Base-by-base conservation (phyloP, 1,139 yeast species). In the Suhomyces coccinellae region DNA sequence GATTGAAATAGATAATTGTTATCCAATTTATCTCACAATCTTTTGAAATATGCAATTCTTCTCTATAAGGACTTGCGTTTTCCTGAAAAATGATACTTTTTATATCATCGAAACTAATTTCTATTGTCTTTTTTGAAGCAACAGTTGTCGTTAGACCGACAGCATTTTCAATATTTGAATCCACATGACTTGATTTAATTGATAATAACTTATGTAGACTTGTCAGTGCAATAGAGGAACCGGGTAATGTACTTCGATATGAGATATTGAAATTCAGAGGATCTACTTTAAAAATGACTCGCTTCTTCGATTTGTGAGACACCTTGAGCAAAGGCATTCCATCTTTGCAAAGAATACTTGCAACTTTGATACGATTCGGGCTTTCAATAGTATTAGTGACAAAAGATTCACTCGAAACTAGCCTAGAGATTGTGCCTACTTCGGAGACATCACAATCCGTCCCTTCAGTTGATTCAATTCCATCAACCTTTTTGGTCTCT, bases 21-120 rank as follows among this genome's bases (percentile, higher is more conserved):
- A 88, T 75, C 99, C 99, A 93, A 15, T 80, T 69, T 12, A 73
- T 69, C 40, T 82, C 82, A 43, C 77, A 78, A 40, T 85, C 90
- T 38, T 80, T 70, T 1, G 91, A 79, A 1, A 90, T 77, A 38
- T 85, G 84, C 51, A 87, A 77, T 61, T 88, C 96, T 57, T 91
- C 97, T 48, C 96, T 71, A 58, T 89, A 91, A 51, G 87, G 86
- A 24, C 79, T 74, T 1, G 97, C 97, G 53, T 85, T 86, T 12
- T 73, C 76, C 10, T 84, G 89, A 10, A 77, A 71, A 44, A 90
- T 68, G 1, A 89, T 76, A 46, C 82, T 84, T 52, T 82, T 81
- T 35, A 93, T 85, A 45, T 82, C 81, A 59, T 87, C 96, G 13
- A 89, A 70, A n/a, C 76, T 69, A 47, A 90, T 71, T 38, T 68